A percentile compares a stretch with the other conserved stretches of the same genome.
Conservation (phyloP, 768 basidiomycete species). For the Podaxis sp. region DNA sequence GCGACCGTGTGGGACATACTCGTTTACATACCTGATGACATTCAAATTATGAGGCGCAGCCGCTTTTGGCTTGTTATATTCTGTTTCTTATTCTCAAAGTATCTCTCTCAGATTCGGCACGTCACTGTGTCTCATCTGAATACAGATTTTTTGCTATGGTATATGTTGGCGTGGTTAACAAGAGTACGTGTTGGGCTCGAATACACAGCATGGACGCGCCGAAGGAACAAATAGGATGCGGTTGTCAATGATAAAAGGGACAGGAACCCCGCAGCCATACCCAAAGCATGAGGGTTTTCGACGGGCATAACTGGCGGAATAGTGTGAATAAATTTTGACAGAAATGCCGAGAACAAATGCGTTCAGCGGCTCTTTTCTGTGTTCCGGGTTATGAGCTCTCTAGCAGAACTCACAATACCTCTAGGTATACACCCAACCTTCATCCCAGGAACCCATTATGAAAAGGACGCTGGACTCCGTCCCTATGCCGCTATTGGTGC, state of each 20-base stretch:
- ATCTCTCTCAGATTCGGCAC: too few species aligned
- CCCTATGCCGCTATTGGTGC: slow-evolving; percentile 21
- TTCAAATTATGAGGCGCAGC: neutral
- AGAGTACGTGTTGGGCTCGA: neutral
- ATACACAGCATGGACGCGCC: slow-evolving; percentile 29
- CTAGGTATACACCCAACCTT: slow-evolving; percentile 17
- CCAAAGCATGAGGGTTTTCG: neutral
- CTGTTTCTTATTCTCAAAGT: neutral
- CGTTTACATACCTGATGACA: neutral
- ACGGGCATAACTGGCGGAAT: neutral
- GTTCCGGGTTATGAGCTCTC: slow-evolving; percentile 27
- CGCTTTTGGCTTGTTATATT: neutral
- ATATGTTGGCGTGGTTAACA: neutral
- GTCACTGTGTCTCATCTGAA: too few species aligned
- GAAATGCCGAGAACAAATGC: slow-evolving; percentile 17
- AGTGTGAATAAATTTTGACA: neutral
- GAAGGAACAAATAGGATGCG: slow-evolving; percentile 30
- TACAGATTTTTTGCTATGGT: neutral
- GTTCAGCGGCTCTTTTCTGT: slow-evolving; percentile 24
- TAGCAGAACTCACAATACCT: slow-evolving; percentile 21
- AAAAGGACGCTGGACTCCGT: slow-evolving; percentile 23
- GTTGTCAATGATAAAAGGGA: neutral
- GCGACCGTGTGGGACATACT: neutral
- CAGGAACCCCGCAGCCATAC: neutral
- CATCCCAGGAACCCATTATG: slow-evolving; percentile 31